Base-by-base conservation (phyloP, 1,139 yeast genomes). In the Pichia sp. region DNA sequence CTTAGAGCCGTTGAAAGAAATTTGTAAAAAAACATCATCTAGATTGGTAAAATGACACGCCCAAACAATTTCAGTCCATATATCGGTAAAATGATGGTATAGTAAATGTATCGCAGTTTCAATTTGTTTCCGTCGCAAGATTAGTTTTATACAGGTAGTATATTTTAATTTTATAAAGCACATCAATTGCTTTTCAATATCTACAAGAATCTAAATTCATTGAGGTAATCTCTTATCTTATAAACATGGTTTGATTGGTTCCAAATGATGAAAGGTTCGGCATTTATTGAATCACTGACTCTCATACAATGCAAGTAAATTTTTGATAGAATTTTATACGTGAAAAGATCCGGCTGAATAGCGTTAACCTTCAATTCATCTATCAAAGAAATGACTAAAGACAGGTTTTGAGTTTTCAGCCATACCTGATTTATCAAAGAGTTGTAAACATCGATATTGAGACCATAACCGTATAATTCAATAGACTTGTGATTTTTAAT, bases 341-440 rank as follows among this genome's bases (percentile, higher is more conserved):
- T 61, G 26, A 51, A 46, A 26, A 59, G 34, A 41, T 63, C 61
- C 4, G 62, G 63, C 29, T 51, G 55, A 29, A 63, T 55, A 2
- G 64, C 65, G 43, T 60, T 62, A 36, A 53, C 48, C 11, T 49
- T 42, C 43, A 62, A 48, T 46, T 63, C 66, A 35, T 59, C 59
- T 33, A 59, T 45, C 5, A 61, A 36, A 3, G 39, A 39, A 3
- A 50, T 45, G 4, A 62, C 45, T 11, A 56, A 38, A n/a, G 52
- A 51, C 3, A 62, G 34, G 37, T 61, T 59, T 37, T 52, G 51
- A 0, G 64, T 55, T 33, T 54, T 52, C 0, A 48, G 45, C 65
- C 65, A 63, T 2, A 51, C 42, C 31, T 55, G 60, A 11, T 41
- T 35, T 2, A 63, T 29, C 4, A 62, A 31, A 3, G 55, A 40